Conservation (phyloP, 768 basidiomycete genomes). For the Piloderma croceum region DNA sequence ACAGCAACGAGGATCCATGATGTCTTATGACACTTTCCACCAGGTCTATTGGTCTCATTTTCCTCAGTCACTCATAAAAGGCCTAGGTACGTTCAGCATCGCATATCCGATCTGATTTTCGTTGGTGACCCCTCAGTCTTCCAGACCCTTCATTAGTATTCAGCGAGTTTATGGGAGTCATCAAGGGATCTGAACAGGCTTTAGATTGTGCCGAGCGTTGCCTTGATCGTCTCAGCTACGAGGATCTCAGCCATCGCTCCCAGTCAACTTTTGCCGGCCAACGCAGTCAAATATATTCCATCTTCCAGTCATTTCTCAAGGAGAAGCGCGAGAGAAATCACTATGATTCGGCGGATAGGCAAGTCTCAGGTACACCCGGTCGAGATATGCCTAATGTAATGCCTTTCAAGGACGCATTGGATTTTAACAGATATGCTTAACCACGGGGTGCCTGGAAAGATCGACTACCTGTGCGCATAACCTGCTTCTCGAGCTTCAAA, state of each 20-base stretch:
- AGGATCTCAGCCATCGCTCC: slow-evolving; percentile 42
- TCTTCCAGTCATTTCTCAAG: slow-evolving; percentile 49
- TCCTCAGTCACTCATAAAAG: slow-evolving; percentile 43
- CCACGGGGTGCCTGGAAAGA: slow-evolving; percentile 27
- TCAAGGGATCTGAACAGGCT: slow-evolving; percentile 60
- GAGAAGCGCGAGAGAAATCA: slow-evolving; percentile 38
- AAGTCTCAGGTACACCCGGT: not conserved
- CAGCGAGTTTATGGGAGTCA: slow-evolving; percentile 62
- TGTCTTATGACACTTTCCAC: slow-evolving; percentile 46
- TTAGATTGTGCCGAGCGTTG: slow-evolving; percentile 28
- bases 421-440: slow-evolving; percentile 35
- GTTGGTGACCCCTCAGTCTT: not conserved
- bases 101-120: no score
- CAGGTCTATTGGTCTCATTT: slow-evolving; percentile 57
- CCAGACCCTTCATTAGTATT: slow-evolving; percentile 60
- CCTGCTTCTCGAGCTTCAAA: no score
- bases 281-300: slow-evolving; percentile 41
- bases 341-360: slow-evolving; percentile 60
- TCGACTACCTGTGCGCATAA: slow-evolving; percentile 65
- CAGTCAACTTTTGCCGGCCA: slow-evolving; percentile 51
- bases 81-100: slow-evolving; percentile 37
- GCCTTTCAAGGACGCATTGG: slow-evolving; percentile 40
- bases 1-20: no score
- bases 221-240: slow-evolving; percentile 42
- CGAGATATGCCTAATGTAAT: not conserved